Evolutionary conservation across 1,139 yeast species (phyloP), one percentile per base, ranked within the genome.

Genomic region (Geotrichum europaeum): DNA sequence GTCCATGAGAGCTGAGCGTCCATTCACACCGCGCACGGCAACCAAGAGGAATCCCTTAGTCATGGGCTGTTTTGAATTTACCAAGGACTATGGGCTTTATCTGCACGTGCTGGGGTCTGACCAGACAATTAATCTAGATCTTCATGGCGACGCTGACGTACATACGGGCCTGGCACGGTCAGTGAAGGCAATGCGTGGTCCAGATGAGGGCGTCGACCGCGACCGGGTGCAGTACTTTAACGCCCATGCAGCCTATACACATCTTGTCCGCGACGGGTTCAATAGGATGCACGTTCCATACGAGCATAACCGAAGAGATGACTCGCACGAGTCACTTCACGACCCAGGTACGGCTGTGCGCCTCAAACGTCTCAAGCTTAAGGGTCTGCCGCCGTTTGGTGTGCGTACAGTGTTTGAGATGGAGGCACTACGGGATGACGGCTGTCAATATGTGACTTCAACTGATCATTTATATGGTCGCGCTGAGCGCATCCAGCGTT

Each of bases 41-140:
- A n/a, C 20, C 47, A 40, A 40, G 9, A n/a, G 22, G 47, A 40
- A 40, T 6, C 47, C 47, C 10, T n/a, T 40, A n/a, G 10, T 56
- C 3, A 45, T 59, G 51, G 61, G 59, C 20, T 58, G 59, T 5
- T 47, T 59, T 15, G 55, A 59, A 45, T 59, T 47, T 30, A 36
- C 59, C 9, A 34, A 28, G 20, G 61, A 59, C 22, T 45, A 55
- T 56, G 61, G 61, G 4, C 50, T 59, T 12, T 59, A 56, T 25
- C 40, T 55, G 18, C 61, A 59, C 49, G 36, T 59, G 6, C 30
- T 55, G 4, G 51, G 58, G 18, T 36, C 56, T 13, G 59, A 59
- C 34, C 18, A 32, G 4, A 52, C 53, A n/a, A 51, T 56, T 4
- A 22, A 55, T 15, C 2, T 59, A 1, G 59, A 59, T 20, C 54